Evolutionary conservation across 225 moss, liverwort and hornwort genomes (phyloP).

Genomic region (Pleurozium schreberi): DNA sequence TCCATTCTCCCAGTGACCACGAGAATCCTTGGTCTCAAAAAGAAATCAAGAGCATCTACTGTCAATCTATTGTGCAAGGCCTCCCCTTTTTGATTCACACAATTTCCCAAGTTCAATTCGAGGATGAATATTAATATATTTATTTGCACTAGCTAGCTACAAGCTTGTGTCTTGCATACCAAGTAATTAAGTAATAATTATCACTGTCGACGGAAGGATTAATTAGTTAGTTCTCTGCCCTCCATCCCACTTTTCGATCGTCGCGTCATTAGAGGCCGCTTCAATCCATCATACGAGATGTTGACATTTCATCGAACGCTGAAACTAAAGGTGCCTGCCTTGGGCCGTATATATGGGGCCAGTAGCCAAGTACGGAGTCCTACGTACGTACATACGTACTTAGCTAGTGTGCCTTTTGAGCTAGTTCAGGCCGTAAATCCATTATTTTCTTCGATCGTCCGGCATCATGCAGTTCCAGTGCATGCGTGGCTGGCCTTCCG

Average conservation of each 20-base stretch:
- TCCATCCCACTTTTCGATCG: neutral
- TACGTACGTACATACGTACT: no score
- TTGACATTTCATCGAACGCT: neutral
- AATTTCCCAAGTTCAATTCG: neutral
- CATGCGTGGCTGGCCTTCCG: neutral
- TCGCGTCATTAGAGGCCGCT: neutral
- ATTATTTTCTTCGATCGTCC: no score
- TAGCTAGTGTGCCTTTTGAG: neutral
- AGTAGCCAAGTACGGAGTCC: no score
- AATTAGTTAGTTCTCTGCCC: no score
- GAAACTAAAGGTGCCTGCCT: no score
- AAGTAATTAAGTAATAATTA: no score
- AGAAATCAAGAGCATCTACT: neutral
- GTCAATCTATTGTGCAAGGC: neutral
- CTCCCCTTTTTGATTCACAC: neutral
- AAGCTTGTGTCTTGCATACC: no score
- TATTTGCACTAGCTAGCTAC: no score
- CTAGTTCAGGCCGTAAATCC: neutral
- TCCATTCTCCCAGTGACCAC: no score
- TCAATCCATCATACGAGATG: neutral
- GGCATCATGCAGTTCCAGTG: neutral
- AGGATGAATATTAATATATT: neutral
- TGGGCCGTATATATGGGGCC: neutral
- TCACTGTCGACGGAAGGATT: no score
- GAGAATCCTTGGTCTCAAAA: neutral